Percentiles rank a stretch among this genome's conserved stretches.
These are phyloP conservation scores for Kurtzmaniella cleridarum DNA, from an alignment of 805 yeast genomes.

Conservation along the genomic window DNA sequence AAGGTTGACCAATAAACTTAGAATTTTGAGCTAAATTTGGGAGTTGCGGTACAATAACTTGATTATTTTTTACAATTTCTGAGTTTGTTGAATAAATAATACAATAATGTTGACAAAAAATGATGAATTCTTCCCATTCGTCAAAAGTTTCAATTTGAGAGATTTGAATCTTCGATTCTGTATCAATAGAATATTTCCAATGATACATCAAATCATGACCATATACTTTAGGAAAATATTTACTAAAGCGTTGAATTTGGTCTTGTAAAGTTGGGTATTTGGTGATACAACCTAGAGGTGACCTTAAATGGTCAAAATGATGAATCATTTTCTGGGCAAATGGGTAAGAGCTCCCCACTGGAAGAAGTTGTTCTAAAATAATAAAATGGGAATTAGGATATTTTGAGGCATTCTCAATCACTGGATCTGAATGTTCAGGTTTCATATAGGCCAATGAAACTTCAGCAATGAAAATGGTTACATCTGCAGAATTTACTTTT, in stretches of 20 bases:
- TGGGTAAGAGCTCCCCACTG: constrained; percentile 57
- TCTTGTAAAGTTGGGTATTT: constrained; percentile 45
- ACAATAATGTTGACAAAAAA: constrained; percentile 72
- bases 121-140: constrained; percentile 76
- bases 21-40: neutral
- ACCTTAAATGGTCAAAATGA: constrained; percentile 60
- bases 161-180: constrained; percentile 35
- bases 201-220: constrained; percentile 50
- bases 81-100: constrained; percentile 58
- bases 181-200: constrained; percentile 46
- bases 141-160: constrained; percentile 63
- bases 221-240: constrained; percentile 46
- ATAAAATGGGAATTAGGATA: constrained; percentile 54
- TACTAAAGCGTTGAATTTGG: constrained; percentile 47
- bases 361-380: constrained; percentile 66
- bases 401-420: constrained; percentile 45
- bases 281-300: constrained; percentile 64
- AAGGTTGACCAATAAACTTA: neutral
- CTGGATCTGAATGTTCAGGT: constrained; percentile 57
- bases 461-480: constrained; percentile 68
- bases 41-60: constrained; percentile 5
- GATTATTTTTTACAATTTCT: constrained; percentile 5
- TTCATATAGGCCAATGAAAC: constrained; percentile 80
- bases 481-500: constrained; percentile 16
- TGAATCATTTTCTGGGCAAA: constrained; percentile 71